Conservation (phyloP, 108 stramenopile genomes). For the Skeletonema menzelii region DNA sequence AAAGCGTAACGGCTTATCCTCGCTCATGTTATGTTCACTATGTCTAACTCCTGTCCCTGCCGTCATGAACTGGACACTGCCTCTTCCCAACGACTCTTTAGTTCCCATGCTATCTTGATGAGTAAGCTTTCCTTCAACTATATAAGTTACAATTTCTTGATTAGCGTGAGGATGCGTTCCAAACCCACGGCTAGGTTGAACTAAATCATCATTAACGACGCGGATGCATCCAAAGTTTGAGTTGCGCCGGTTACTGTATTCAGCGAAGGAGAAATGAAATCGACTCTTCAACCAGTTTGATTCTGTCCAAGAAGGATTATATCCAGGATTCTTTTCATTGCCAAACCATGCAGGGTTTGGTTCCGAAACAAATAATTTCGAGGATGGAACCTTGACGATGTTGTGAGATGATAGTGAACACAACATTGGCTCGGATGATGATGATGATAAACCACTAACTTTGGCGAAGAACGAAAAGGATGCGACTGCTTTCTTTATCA, state of each 20-base stretch:
- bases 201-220: conserved; percentile 87
- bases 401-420: not conserved
- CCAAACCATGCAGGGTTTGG: conserved; percentile 77
- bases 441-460: not conserved
- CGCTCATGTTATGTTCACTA: conserved; percentile 62
- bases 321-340: conserved; percentile 48
- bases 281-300: conserved; percentile 83
- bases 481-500: not conserved
- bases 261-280: conserved; percentile 88
- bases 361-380: conserved; percentile 65
- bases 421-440: not conserved
- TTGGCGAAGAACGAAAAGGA: not conserved
- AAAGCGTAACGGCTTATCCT: conserved; percentile 68
- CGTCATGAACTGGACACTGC: conserved; percentile 82
- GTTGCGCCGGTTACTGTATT: conserved; percentile 63
- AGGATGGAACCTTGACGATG: conserved; percentile 11
- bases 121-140: conserved; percentile 55
- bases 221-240: conserved; percentile 73
- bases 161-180: conserved; percentile 77
- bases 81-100: conserved; percentile 67
- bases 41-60: conserved; percentile 78
- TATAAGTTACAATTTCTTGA: conserved; percentile 74
- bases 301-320: conserved; percentile 54
- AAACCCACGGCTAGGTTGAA: conserved; percentile 78
- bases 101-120: conserved; percentile 81